Evolutionary conservation across 495 filamentous ascomycete species (phyloP), one percentile per base, ranked within the genome.

Genomic region (Cetradonia linearis): DNA sequence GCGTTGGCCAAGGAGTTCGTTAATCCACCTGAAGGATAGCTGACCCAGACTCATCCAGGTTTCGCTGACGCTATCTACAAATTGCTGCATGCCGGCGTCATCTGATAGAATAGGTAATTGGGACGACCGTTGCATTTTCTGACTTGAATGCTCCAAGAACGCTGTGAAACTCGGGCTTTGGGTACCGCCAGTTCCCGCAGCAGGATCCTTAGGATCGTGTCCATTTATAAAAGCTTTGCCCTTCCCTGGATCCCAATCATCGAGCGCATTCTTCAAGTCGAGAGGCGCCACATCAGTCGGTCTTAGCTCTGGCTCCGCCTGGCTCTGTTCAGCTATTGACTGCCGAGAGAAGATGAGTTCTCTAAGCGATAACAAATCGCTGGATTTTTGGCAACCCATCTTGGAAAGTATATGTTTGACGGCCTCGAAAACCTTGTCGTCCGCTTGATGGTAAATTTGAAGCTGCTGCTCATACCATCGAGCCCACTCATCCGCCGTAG

Each of bases 91-190:
- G 3, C 81, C 78, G 40, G 79, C 77, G 8, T 77, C 73, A 20
- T 81, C 82, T 18, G 79, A 71, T 33, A 91, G 80, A 1, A 70
- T 65, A 20, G 80, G 71, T 23, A 74, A 75, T n/a, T 76, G 70
- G 1, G 70, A 67, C 8, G 74, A 66, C 60, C 81, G 81, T 64
- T 78, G 78, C 11, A 77, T 71, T 13, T 79, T 78, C 14, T 83
- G 78, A 57, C 85, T 88, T 1, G 88, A 84, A 66, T 91, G 84
- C 55, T 91, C 88, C 6, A 92, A 77, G 62, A 95, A 93, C 5
- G 87, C 83, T 16, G 86, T 80, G 11, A 92, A 72, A 67, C 86
- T 70, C 72, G 82, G 65, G 73, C 73, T 76, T 76, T 80, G 66
- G 70, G 76, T 64, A 68, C 73, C 78, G 65, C 70, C 78, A 34